phyloP scores from a whole-genome alignment of 176 grass and related monocot species.

The Coix lacrymajobi region DNA sequence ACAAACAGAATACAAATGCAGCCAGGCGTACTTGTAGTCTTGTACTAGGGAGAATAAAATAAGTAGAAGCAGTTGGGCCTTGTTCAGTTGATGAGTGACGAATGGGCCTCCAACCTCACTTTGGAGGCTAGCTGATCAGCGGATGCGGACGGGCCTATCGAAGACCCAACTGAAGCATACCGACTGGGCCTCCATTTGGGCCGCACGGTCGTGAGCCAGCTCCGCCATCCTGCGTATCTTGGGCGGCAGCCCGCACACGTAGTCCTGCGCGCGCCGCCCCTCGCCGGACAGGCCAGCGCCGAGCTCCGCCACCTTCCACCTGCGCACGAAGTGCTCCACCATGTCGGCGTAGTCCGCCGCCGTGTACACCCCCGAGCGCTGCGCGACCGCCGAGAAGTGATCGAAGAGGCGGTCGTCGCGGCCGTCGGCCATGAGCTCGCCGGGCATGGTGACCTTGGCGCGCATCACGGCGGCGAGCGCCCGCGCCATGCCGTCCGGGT shows the following conservation, averaged over 20 bases:
- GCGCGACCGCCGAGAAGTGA: conserved; percentile 16
- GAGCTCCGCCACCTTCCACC: conserved; percentile 26
- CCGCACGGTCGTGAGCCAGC: not conserved
- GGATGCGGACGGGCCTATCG: not conserved
- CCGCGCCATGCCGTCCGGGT: conserved; percentile 15
- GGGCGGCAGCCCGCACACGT: conserved; percentile 18
- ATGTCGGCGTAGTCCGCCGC: conserved; percentile 28
- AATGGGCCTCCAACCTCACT: not conserved
- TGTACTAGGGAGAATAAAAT: not conserved
- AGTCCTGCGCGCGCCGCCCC: conserved; percentile 33
- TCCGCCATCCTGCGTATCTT: conserved; percentile 20
- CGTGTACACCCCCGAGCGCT: conserved; percentile 27
- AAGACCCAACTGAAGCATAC: conserved; percentile 34
- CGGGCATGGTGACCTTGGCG: conserved; percentile 30
- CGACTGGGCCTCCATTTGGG: not conserved
- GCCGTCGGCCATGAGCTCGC: conserved; percentile 17
- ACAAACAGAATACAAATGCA: not conserved
- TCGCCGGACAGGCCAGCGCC: not conserved
- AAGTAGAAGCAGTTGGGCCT: not conserved
- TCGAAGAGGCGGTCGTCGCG: not conserved
- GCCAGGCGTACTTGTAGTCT: not conserved
- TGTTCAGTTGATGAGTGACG: not conserved
- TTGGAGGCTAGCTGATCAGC: not conserved
- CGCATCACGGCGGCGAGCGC: conserved; percentile 23
- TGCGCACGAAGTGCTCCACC: conserved; percentile 17